Base-by-base conservation (phyloP, 139 green algal genomes). In the Ettlia oleoabundans region DNA sequence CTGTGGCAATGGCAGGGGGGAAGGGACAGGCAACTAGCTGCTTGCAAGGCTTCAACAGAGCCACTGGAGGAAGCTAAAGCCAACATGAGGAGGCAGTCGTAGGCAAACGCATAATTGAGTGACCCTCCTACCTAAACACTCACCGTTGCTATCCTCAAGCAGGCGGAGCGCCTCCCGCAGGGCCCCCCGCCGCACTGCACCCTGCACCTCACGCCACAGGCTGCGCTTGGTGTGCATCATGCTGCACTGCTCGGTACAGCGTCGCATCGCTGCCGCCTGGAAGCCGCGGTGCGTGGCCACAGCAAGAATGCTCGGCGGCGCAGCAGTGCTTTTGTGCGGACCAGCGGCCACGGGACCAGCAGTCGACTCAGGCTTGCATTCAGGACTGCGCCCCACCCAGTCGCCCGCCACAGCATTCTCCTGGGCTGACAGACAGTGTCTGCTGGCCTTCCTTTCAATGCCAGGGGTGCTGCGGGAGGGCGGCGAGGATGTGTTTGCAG, bases 241-340 rank as follows among this genome's bases (percentile, higher is more conserved):
- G 7, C 1, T 37, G 35, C 33, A 33, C 51, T 66, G 52, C 72
- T 53, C 18, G 21, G 35, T 15, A 3, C 30, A 66, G 51, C 72
- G 33, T 35, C 52, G 52, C 72, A 15, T 22, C 7, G 61, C 32
- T 0, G 37, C 52, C 7, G 22, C 32, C 72, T 51, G 72, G 35
- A 79, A 79, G 52, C 72, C 72, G 35, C 33, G 51, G 24, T 68
- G 52, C 42, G n/a, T 79, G 52, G 32, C 33, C 24, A 52, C 32
- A 21, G 40, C 72, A 19, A 79, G 52, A 24, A 67, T 79, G 72
- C 32, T 52, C 18, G n/a, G 65, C 35, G 21, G 30, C 13, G 28
- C 32, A 42, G 10, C 7, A 33, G 30, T 10, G 35, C 26, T n/a
- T n/a, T n/a, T n/a, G n/a, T 52, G 65, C 37, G 6, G 65, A 40